Percentiles rank a stretch among this genome's conserved stretches.
phyloP scores from a whole-genome alignment of 2,329 filamentous ascomycete species.

The Ascochyta viciae-villosae region DNA sequence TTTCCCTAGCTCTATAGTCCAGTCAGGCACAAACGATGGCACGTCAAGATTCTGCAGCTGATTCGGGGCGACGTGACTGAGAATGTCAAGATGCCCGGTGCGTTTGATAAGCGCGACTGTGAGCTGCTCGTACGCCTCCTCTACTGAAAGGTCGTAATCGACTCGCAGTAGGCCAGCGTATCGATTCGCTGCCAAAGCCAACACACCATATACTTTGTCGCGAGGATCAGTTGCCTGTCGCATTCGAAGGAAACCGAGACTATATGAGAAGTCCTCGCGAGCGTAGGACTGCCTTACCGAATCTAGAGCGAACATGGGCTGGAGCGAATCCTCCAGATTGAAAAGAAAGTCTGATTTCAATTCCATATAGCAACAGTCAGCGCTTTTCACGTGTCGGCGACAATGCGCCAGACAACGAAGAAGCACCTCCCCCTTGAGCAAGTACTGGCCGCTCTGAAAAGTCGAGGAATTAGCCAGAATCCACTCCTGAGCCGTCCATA shows the following conservation, averaged over 20 bases:
- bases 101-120: constrained; percentile 6
- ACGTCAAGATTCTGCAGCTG: constrained; percentile 3
- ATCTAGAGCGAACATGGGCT: constrained; percentile 4
- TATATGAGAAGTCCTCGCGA: constrained; percentile 7
- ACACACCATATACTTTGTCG: constrained; percentile 7
- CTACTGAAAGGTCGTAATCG: constrained; percentile 1
- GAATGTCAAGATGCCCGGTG: neutral
- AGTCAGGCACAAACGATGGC: constrained; percentile 6
- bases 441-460: constrained; percentile 7
- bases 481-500: constrained; percentile 14
- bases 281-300: constrained; percentile 1
- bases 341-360: constrained; percentile 12
- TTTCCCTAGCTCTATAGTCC: constrained; percentile 6
- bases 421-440: constrained; percentile 1
- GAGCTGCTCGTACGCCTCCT: constrained; percentile 7
- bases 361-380: constrained; percentile 7
- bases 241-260: constrained; percentile 5
- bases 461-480: constrained; percentile 2
- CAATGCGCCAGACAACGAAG: constrained; percentile 3
- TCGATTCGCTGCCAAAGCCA: constrained; percentile 2
- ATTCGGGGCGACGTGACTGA: constrained; percentile 8
- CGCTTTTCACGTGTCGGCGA: constrained; percentile 1
- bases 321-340: constrained; percentile 5
- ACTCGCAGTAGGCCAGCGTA: constrained; percentile 3
- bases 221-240: constrained; percentile 7